Evolutionary conservation across 2,329 filamentous ascomycete species (phyloP), one percentile per base, ranked within the genome.

Genomic region (Curvularia sp.): DNA sequence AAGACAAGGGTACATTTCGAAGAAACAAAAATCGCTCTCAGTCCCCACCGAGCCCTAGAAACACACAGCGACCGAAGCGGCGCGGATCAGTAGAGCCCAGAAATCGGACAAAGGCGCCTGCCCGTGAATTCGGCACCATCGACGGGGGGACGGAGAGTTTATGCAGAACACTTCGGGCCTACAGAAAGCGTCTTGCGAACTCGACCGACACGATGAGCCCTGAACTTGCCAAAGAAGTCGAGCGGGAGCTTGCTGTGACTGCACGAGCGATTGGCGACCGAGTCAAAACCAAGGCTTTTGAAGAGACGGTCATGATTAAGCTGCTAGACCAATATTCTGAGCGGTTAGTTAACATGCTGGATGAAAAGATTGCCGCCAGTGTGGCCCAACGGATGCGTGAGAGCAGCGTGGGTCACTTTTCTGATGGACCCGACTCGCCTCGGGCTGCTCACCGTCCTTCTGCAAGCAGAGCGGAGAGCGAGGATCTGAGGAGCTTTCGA

Each of bases 311-410:
- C 5, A 76, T 82, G 72, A 71, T 75, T 41, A 88, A 87, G 49
- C 77, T 93, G 44, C 79, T 93, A 7, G 90, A 92, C 65, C 86
- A 91, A 76, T 92, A 92, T 69, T 91, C 89, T 2, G 89, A 92
- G 69, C 83, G 87, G 59, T 79, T 93, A 48, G 86, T 92, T 5
- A 86, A 82, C 46, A 82, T 92, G 75, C 81, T 93, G 44, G 89
- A 93, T 63, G 88, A 92, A 74, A 90, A 89, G 73, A 82, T 92
- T 43, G 75, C 75, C 24, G 77, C 73, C 28, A 76, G 73, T 12
- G 73, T 80, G 15, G 77, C 77, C 18, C 63, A 72, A 39, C 71
- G 75, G 42, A 66, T 71, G 1, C 65, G 76, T 28, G 69, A 77
- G 54, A 73, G 70, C 49, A 77, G 73, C 53, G 74, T 76, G 15